Evolutionary conservation across 1,284 basidiomycete species (phyloP), one percentile per base, ranked within the genome.

Genomic region (Coniferiporia sulphurascens): DNA sequence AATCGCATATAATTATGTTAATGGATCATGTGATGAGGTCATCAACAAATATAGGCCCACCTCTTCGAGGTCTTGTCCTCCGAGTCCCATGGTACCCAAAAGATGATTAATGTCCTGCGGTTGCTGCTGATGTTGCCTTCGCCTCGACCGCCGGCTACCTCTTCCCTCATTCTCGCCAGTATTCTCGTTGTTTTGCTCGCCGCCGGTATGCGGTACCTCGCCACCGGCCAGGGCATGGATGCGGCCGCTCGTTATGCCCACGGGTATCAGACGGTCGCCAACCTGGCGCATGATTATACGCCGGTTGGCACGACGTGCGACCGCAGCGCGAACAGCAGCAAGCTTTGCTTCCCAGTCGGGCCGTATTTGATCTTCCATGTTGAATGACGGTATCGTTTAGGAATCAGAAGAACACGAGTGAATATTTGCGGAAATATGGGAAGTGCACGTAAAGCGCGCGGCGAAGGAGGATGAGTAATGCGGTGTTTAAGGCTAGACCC

Each of bases 231-330:
- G 72, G 48, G 87, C 72, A 67, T 90, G 88, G 61, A 91, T 79
- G 43, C 88, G 78, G 65, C 90, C 81, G 70, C 87, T 89, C 46
- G 94, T 96, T 62, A 98, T 92, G 27, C 96, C 96, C 38, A 99
- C 91, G 21, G 96, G 96, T 57, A 99, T 92, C 49, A 99, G 86
- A 15, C 95, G 84, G 72, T 98, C 97, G 49, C 97, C 97, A 21
- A 98, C 94, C 72, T 98, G 95, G 49, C 97, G 87, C 94, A 99
- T 98, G 58, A 99, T 91, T 69, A 99, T 97, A 41, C 97, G 83
- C 65, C 96, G 82, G 69, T 97, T 96, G 15, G 97, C 96, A 51
- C 94, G 84, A 62, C 95, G 83, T 43, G 90, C 84, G 43, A 94
- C 93, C 51, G 91, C 86, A 58, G 94, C 91, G 64, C 90, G 86